phyloP scores from a whole-genome alignment of 192 early-diverging fungal genomes.

The Linderina pennispora region DNA sequence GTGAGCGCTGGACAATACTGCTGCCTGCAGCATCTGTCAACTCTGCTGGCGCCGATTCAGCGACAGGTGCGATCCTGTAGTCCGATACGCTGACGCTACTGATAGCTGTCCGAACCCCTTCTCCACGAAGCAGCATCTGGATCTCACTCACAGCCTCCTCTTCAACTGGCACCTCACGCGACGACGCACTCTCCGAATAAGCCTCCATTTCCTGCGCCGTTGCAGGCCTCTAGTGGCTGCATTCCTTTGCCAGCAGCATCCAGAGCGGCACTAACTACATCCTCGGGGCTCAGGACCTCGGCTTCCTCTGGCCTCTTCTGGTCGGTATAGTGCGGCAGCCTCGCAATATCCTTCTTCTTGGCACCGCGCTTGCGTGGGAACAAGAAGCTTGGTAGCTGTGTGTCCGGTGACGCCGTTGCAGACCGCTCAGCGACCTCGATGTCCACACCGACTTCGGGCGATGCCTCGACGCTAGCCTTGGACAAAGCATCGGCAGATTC shows the following conservation, averaged over 20 bases:
- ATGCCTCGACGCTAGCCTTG: background rate
- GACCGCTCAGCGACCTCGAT: background rate
- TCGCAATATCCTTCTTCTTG: conserved; percentile 15
- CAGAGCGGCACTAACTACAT: conserved; percentile 1
- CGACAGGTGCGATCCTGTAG: conserved; percentile 5
- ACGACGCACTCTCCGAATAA: background rate
- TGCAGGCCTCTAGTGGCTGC: background rate
- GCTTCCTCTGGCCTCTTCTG: background rate
- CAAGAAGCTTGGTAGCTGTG: conserved; percentile 34
- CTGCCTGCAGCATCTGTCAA: conserved; percentile 1
- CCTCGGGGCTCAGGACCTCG: background rate
- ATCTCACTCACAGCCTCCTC: conserved; percentile 6
- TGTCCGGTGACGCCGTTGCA: conserved; percentile 2
- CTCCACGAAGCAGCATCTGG: conserved; percentile 11
- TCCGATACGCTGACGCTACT: conserved; percentile 1
- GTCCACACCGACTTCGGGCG: background rate
- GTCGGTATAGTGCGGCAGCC: conserved; percentile 27
- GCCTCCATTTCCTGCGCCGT: background rate
- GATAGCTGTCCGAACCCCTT: too few species aligned
- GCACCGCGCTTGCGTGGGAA: conserved; percentile 31
- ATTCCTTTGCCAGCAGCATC: background rate
- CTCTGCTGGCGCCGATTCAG: conserved; percentile 3
- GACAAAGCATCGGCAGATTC: too few species aligned
- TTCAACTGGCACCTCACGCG: too few species aligned
- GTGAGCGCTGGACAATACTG: conserved; percentile 7